phyloP scores from a whole-genome alignment of 495 filamentous ascomycete species.

The Corynascus novoguineensis region DNA sequence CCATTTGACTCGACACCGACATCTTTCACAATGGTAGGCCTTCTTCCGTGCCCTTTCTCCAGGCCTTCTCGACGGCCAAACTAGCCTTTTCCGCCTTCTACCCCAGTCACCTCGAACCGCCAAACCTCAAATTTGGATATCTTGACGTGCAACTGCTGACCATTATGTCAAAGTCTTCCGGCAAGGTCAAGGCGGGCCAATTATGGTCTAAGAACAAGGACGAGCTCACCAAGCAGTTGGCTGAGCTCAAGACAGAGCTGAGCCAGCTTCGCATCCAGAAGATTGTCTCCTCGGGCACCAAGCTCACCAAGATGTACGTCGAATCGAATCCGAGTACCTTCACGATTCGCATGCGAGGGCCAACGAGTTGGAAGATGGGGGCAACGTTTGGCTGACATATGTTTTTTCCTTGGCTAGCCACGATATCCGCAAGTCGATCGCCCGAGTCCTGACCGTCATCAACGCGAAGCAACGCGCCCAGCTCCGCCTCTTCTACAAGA shows the following conservation, averaged over 20 bases:
- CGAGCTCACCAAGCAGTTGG: constrained; percentile 84
- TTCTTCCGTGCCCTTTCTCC: neutral
- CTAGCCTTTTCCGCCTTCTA: neutral
- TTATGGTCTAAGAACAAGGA: constrained; percentile 99
- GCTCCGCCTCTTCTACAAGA: constrained; percentile 98
- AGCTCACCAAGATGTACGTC: constrained; percentile 95
- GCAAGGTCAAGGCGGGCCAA: constrained; percentile 88
- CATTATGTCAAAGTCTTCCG: constrained; percentile 59
- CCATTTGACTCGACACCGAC: constrained; percentile 30
- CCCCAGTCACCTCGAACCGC: neutral
- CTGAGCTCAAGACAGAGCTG: constrained; percentile 90
- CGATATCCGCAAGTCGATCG: constrained; percentile 99
- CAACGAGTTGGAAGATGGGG: constrained; percentile 10
- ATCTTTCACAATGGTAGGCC: constrained; percentile 31
- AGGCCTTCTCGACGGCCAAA: neutral
- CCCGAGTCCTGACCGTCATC: constrained; percentile 96
- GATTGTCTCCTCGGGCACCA: constrained; percentile 86
- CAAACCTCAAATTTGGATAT: neutral
- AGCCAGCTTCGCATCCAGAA: constrained; percentile 92
- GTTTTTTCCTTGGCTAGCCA: constrained; percentile 53
- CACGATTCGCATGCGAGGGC: constrained; percentile 1
- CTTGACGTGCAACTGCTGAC: constrained; percentile 25
- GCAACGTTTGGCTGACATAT: constrained; percentile 19
- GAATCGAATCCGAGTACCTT: constrained; percentile 9
- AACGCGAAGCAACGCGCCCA: constrained; percentile 97